phyloP scores from a whole-genome alignment of 2,329 filamentous ascomycete species.

The Fonsecaea pedrosoi region DNA sequence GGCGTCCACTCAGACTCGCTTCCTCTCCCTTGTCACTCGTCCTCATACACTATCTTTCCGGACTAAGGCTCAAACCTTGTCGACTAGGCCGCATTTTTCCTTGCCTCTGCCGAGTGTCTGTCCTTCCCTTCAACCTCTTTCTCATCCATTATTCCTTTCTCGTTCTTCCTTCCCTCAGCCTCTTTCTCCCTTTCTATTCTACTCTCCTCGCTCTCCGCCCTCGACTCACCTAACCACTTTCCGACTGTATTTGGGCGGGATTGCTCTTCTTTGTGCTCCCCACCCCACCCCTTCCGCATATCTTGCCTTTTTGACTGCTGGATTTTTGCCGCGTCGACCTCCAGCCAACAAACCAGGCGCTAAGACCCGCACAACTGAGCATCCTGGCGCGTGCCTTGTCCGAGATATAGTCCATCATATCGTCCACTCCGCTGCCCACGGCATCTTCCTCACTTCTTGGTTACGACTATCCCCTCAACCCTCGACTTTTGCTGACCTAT shows the following conservation, averaged over 20 bases:
- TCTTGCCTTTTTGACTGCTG: constrained; percentile 2
- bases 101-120: constrained; percentile 26
- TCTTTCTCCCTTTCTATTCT: constrained; percentile 17
- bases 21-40: constrained; percentile 19
- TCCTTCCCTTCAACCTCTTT: constrained; percentile 28
- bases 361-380: constrained; percentile 20
- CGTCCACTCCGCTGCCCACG: constrained; percentile 14
- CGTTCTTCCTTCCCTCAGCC: constrained; percentile 26
- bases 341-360: constrained; percentile 20
- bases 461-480: constrained; percentile 2
- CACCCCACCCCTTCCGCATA: neutral
- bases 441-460: constrained; percentile 4
- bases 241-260: constrained; percentile 4
- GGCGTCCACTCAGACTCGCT: constrained; percentile 10
- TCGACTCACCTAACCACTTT: neutral
- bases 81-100: constrained; percentile 30
- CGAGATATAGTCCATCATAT: constrained; percentile 18
- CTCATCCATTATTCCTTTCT: constrained; percentile 25
- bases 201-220: constrained; percentile 11
- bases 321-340: constrained; percentile 8
- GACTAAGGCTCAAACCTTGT: constrained; percentile 22
- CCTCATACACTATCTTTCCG: constrained; percentile 19
- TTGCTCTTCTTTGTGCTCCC: constrained; percentile 11
- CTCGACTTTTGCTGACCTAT: constrained; percentile 1
- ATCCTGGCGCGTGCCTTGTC: constrained; percentile 23